These are phyloP conservation scores for Coix lacrymajobi DNA, from an alignment of 176 grass and related monocot species.

Conservation along the genomic window DNA sequence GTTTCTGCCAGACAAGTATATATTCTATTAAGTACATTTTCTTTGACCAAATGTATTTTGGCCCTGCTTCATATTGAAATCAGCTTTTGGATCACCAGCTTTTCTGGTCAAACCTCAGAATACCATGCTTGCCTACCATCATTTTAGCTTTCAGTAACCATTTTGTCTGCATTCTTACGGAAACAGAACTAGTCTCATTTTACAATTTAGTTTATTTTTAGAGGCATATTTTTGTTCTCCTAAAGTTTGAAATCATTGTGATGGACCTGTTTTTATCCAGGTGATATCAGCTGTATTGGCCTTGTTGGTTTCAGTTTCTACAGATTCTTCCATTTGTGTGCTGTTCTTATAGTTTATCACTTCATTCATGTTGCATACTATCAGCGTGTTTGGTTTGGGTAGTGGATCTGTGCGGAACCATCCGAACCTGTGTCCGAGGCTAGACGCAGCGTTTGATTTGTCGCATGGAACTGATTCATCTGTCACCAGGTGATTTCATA, in stretches of 20 bases:
- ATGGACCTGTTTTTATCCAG: not conserved
- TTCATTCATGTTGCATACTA: not conserved
- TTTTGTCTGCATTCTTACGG: not conserved
- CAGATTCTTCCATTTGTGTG: not conserved
- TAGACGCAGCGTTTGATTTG: no score
- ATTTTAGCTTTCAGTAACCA: not conserved
- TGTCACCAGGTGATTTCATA: no score
- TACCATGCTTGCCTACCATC: not conserved
- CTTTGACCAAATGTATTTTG: not conserved
- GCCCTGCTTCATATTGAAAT: not conserved
- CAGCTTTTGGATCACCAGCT: not conserved
- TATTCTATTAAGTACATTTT: not conserved
- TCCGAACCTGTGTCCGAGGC: no score
- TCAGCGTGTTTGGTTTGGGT: no score
- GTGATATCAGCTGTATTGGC: not conserved
- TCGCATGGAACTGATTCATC: no score
- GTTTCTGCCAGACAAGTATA: not conserved
- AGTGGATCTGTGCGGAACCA: no score
- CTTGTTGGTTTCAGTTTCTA: slow-evolving; percentile 5
- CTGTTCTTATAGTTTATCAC: not conserved
- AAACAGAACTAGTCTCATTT: not conserved
- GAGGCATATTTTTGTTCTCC: not conserved
- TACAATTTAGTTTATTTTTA: not conserved
- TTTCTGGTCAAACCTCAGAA: not conserved
- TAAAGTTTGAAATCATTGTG: not conserved